These are phyloP conservation scores for Achaetomiella virescens DNA, from an alignment of 495 filamentous ascomycete genomes.

Conservation along the genomic window DNA sequence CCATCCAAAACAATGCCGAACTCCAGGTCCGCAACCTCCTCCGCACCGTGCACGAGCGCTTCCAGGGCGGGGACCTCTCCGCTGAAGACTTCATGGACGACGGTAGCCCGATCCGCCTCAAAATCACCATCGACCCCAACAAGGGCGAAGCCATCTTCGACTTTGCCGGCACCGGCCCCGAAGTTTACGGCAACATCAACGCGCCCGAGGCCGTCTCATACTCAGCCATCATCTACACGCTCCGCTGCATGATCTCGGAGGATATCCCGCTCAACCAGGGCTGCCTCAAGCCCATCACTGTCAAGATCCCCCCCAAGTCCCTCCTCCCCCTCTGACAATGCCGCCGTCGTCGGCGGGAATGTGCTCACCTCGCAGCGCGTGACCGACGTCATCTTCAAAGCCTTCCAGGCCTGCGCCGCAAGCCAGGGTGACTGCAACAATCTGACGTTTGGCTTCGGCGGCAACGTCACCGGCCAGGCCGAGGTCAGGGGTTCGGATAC, in stretches of 20 bases:
- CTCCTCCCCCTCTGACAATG: slow-evolving; percentile 80
- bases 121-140: slow-evolving; percentile 72
- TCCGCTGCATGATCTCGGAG: slow-evolving; percentile 84
- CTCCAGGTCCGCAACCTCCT: slow-evolving; percentile 75
- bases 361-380: slow-evolving; percentile 87
- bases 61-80: slow-evolving; percentile 66
- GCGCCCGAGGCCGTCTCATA: slow-evolving; percentile 92
- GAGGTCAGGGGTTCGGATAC: slow-evolving; percentile 83
- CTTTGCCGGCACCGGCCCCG: slow-evolving; percentile 82
- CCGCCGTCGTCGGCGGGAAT: slow-evolving; percentile 94
- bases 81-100: slow-evolving; percentile 92
- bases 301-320: slow-evolving; percentile 74
- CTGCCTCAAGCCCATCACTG: slow-evolving; percentile 80
- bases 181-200: slow-evolving; percentile 94
- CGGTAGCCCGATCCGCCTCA: slow-evolving; percentile 79
- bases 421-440: slow-evolving; percentile 94
- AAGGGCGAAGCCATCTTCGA: slow-evolving; percentile 87
- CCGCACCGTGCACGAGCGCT: slow-evolving; percentile 69
- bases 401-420: slow-evolving; percentile 85
- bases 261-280: slow-evolving; percentile 97
- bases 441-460: slow-evolving; percentile 75
- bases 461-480: slow-evolving; percentile 58
- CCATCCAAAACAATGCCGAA: slow-evolving; percentile 90
- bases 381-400: slow-evolving; percentile 88
- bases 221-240: slow-evolving; percentile 92